Conservation (phyloP, 805 yeast species). For the Cyberlindnera xishuangbannaensis region DNA sequence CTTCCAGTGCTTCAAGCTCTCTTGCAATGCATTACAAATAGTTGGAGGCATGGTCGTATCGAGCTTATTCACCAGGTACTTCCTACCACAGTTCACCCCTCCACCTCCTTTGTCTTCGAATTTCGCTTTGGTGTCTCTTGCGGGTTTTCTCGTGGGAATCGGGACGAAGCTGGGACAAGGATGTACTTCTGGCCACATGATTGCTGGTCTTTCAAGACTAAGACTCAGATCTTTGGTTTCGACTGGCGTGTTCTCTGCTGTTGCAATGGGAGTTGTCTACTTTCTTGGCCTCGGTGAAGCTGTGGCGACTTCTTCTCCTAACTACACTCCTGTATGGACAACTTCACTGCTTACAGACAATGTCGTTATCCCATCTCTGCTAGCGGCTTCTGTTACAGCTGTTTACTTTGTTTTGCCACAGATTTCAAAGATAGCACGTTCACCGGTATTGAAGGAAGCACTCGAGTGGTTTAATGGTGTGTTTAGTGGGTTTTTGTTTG, state of each 20-base stretch:
- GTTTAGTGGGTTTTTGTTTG: conserved; percentile 33
- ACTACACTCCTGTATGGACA: conserved; percentile 8
- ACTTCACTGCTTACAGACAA: neutral
- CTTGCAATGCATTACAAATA: conserved; percentile 27
- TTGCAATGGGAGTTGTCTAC: conserved; percentile 28
- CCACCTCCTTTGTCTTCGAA: conserved; percentile 7
- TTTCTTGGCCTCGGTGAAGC: conserved; percentile 2
- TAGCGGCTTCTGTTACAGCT: conserved; percentile 1
- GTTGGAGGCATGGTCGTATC: conserved; percentile 33
- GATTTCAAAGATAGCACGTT: conserved; percentile 2
- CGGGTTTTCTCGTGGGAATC: conserved; percentile 41
- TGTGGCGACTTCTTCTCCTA: conserved; percentile 4
- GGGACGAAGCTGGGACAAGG: conserved; percentile 46
- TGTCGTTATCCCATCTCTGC: conserved; percentile 5
- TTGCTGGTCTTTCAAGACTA: conserved; percentile 42
- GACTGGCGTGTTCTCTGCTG: conserved; percentile 31
- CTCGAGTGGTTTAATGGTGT: conserved; percentile 14
- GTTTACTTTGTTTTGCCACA: conserved; percentile 28
- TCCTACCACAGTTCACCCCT: conserved; percentile 29
- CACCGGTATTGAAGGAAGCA: neutral
- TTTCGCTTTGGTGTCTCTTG: conserved; percentile 8
- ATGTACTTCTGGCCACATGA: conserved; percentile 53
- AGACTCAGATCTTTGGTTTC: conserved; percentile 41
- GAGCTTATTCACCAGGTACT: conserved; percentile 15
- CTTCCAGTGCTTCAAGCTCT: conserved; percentile 27